Percentiles rank a stretch among this genome's conserved stretches.
phyloP scores from a whole-genome alignment of 2,329 filamentous ascomycete species.

The Claviceps africana region DNA sequence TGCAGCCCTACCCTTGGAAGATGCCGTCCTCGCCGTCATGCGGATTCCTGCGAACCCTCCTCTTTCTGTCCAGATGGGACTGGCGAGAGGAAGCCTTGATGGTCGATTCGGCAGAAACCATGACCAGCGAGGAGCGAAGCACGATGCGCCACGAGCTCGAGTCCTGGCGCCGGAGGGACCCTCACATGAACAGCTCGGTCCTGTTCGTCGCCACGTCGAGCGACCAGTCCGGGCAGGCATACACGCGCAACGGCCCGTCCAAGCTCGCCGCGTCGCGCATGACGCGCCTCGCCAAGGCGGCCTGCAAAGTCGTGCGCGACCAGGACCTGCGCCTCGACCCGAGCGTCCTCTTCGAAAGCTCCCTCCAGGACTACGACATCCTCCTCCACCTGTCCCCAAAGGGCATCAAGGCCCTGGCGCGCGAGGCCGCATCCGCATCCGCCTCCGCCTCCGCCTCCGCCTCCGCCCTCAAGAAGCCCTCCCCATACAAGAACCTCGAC shows the following conservation, averaged over 20 bases:
- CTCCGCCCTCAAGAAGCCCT: conserved; percentile 24
- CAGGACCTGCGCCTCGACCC: conserved; percentile 37
- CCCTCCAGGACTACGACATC: conserved; percentile 70
- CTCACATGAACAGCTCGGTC: conserved; percentile 69
- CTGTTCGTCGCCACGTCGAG: conserved; percentile 71
- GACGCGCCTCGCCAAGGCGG: conserved; percentile 67
- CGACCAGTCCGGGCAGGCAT: conserved; percentile 65
- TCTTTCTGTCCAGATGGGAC: conserved; percentile 77
- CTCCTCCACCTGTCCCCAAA: conserved; percentile 56
- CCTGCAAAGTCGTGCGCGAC: conserved; percentile 45
- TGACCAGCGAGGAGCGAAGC: conserved; percentile 46
- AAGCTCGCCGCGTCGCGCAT: conserved; percentile 77
- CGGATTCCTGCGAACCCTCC: conserved; percentile 68
- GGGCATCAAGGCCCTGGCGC: conserved; percentile 28
- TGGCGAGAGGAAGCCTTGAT: conserved; percentile 76
- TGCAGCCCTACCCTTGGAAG: conserved; percentile 69
- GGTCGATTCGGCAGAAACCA: conserved; percentile 52
- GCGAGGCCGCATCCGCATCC: conserved; percentile 20
- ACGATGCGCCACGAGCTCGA: conserved; percentile 59
- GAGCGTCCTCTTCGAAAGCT: conserved; percentile 52
- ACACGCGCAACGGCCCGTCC: conserved; percentile 57
- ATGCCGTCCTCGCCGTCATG: conserved; percentile 62
- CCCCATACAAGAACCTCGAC: conserved; percentile 73
- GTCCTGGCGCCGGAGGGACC: conserved; percentile 78
- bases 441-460: conserved; percentile 19